phyloP scores from a whole-genome alignment of 306 rosid genomes.

The Pyrus betulifolia region DNA sequence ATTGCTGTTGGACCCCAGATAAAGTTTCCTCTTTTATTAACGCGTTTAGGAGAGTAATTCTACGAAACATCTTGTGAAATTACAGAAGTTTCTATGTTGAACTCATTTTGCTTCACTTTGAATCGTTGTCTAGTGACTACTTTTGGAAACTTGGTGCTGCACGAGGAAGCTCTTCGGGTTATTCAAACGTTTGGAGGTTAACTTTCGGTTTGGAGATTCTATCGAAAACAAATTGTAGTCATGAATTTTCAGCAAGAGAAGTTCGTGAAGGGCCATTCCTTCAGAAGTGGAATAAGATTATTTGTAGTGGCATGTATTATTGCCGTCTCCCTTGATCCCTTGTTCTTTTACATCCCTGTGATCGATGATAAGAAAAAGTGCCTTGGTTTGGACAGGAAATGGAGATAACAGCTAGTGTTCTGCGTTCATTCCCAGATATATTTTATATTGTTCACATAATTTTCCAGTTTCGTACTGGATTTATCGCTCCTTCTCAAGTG shows the following conservation, averaged over 20 bases:
- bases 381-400: slow-evolving; percentile 58
- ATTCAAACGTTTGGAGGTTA: slow-evolving; percentile 10
- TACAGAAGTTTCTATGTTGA: neutral
- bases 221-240: slow-evolving; percentile 3
- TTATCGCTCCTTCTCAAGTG: slow-evolving; percentile 90
- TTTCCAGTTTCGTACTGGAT: slow-evolving; percentile 89
- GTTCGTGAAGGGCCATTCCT: slow-evolving; percentile 5
- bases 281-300: no score
- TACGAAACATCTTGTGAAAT: neutral
- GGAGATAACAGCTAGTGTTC: slow-evolving; percentile 64
- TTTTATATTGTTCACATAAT: slow-evolving; percentile 73
- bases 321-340: no score
- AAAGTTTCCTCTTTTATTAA: neutral
- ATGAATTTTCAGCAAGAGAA: slow-evolving; percentile 68
- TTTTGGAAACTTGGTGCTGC: slow-evolving; percentile 24
- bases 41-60: neutral
- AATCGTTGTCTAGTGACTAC: slow-evolving; percentile 29
- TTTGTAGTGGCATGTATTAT: no score
- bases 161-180: slow-evolving; percentile 25
- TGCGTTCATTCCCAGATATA: slow-evolving; percentile 79
- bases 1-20: neutral
- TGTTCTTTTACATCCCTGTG: no score
- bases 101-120: neutral
- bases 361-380: slow-evolving; percentile 9
- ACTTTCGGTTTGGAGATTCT: slow-evolving; percentile 13